Evolutionary conservation across 2,329 filamentous ascomycete species (phyloP).

Genomic region (Botryotinia narcissicola): DNA sequence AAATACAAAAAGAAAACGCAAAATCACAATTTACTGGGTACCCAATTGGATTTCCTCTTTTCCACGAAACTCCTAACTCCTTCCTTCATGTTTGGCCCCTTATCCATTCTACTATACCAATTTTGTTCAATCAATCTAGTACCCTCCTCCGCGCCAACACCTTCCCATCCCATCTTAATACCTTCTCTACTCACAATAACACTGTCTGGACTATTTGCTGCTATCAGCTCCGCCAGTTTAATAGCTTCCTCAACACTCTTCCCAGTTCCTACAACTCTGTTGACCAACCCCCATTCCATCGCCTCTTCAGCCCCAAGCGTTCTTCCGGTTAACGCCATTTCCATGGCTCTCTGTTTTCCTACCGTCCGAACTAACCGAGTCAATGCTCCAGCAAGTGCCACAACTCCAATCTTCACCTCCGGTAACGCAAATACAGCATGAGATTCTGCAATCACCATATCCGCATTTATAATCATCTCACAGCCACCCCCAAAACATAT

Average conservation of each 20-base stretch:
- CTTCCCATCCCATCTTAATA: slow-evolving; percentile 70
- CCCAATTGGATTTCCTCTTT: slow-evolving; percentile 68
- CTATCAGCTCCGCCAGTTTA: slow-evolving; percentile 58
- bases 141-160: slow-evolving; percentile 57
- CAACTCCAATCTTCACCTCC: slow-evolving; percentile 69
- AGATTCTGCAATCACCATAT: slow-evolving; percentile 63
- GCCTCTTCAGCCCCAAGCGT: slow-evolving; percentile 59
- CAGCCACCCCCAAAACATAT: slow-evolving; percentile 72
- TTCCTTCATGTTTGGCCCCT: slow-evolving; percentile 71
- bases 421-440: slow-evolving; percentile 65
- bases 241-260: slow-evolving; percentile 58
- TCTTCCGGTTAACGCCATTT: slow-evolving; percentile 66
- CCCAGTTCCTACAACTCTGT: slow-evolving; percentile 54
- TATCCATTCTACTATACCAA: slow-evolving; percentile 58
- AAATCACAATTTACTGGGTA: slow-evolving; percentile 56
- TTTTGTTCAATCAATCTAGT: slow-evolving; percentile 56
- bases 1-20: background rate
- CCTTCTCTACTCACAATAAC: slow-evolving; percentile 73
- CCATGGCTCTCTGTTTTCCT: slow-evolving; percentile 66
- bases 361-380: slow-evolving; percentile 63
- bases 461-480: slow-evolving; percentile 72
- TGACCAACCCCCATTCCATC: slow-evolving; percentile 66
- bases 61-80: slow-evolving; percentile 74
- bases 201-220: slow-evolving; percentile 69
- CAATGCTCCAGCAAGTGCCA: slow-evolving; percentile 68